Conservation (phyloP, 208 protist species). For the Leishmania mexicana region DNA sequence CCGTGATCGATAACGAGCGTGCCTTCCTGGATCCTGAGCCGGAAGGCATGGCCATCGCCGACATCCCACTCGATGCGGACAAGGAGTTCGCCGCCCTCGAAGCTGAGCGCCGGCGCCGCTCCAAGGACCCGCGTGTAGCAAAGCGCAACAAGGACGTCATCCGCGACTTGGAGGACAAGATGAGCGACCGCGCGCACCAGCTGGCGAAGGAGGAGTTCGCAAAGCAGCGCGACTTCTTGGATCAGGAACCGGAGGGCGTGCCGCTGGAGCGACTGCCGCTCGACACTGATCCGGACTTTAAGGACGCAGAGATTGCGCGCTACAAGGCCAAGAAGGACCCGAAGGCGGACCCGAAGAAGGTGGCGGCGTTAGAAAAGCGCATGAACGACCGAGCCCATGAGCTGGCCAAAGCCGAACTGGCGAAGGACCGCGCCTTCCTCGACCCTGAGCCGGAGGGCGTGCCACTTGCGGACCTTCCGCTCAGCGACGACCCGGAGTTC, state of each 20-base stretch:
- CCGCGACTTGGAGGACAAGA: slow-evolving; percentile 61
- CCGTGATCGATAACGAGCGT: slow-evolving; percentile 61
- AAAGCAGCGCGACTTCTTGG: slow-evolving; percentile 71
- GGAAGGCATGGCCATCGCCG: slow-evolving; percentile 70
- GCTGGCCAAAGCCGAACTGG: slow-evolving; percentile 55
- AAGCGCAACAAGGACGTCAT: slow-evolving; percentile 78
- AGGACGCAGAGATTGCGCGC: slow-evolving; percentile 68
- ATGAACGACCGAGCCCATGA: slow-evolving; percentile 67
- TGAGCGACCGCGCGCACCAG: slow-evolving; percentile 69
- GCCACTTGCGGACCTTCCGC: slow-evolving; percentile 58
- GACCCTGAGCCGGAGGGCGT: slow-evolving; percentile 86
- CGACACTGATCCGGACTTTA: slow-evolving; percentile 77
- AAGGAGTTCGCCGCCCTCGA: slow-evolving; percentile 78
- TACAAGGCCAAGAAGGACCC: slow-evolving; percentile 66
- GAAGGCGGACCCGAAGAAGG: slow-evolving; percentile 34
- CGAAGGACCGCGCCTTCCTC: slow-evolving; percentile 68
- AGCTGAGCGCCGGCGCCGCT: slow-evolving; percentile 56
- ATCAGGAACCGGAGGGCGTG: slow-evolving; percentile 72
- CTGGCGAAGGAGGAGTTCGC: slow-evolving; percentile 68
- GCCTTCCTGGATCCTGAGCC: slow-evolving; percentile 80
- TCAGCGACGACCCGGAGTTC: slow-evolving; percentile 66
- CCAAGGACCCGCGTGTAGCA: slow-evolving; percentile 57
- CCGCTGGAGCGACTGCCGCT: slow-evolving; percentile 71
- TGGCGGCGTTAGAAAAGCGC: slow-evolving; percentile 49
- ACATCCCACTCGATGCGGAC: slow-evolving; percentile 81